phyloP scores from a whole-genome alignment of 257 asterid genomes.

The Craterostigma plantagineum region DNA sequence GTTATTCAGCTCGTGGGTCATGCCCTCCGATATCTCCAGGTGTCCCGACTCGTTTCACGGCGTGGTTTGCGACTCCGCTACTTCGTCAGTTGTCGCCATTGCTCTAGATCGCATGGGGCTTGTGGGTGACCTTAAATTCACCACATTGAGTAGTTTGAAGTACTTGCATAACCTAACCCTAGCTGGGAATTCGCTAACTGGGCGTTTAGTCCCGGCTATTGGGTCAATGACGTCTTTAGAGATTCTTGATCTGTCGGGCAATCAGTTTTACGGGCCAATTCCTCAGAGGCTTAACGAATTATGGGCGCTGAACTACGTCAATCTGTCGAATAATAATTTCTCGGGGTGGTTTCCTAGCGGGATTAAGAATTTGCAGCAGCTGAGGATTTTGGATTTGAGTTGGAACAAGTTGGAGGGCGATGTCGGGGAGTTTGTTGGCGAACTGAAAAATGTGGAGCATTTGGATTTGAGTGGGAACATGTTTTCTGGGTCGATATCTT shows the following conservation, averaged over 20 bases:
- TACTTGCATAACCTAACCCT: constrained; percentile 35
- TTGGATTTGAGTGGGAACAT: constrained; percentile 53
- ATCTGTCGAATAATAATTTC: constrained; percentile 41
- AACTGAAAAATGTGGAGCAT: constrained; percentile 39
- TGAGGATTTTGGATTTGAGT: constrained; percentile 51
- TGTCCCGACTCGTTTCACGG: constrained; percentile 46
- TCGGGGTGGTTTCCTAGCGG: constrained; percentile 40
- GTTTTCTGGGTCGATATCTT: constrained; percentile 35
- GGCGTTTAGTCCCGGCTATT: constrained; percentile 49
- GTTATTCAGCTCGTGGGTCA: constrained; percentile 33
- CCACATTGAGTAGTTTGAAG: constrained; percentile 26
- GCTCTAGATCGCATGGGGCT: constrained; percentile 31
- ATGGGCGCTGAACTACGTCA: constrained; percentile 38
- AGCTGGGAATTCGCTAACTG: constrained; percentile 44
- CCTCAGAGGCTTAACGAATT: constrained; percentile 37
- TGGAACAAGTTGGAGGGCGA: constrained; percentile 36
- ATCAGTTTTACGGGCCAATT: constrained; percentile 53
- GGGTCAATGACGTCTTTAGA: constrained; percentile 40
- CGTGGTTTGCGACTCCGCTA: constrained; percentile 22
- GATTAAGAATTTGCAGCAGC: constrained; percentile 40
- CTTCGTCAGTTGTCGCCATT: constrained; percentile 22
- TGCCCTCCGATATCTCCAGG: constrained; percentile 10
- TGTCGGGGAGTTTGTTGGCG: constrained; percentile 22
- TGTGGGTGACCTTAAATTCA: constrained; percentile 47
- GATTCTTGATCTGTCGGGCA: constrained; percentile 51